A percentile compares a stretch with the other conserved stretches of the same genome.
These are phyloP conservation scores for Candida succiphila DNA, from an alignment of 805 yeast genomes.

Conservation along the genomic window DNA sequence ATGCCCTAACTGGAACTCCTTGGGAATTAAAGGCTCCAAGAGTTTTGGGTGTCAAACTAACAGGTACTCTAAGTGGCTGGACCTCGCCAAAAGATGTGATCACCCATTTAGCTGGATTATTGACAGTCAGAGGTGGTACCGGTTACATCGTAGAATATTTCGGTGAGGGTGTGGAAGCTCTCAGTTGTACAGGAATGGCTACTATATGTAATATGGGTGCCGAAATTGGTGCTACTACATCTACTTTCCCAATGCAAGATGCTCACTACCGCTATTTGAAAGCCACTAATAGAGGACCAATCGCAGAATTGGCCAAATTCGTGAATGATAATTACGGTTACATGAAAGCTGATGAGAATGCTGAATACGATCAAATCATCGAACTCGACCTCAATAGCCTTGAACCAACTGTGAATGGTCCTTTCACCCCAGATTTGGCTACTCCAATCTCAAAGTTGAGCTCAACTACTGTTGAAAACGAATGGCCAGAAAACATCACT, in stretches of 20 bases:
- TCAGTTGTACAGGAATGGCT: slow-evolving; percentile 98
- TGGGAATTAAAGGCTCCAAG: slow-evolving; percentile 99
- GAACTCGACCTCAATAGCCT: slow-evolving; percentile 83
- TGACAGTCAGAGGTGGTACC: slow-evolving; percentile 97
- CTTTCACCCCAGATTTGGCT: slow-evolving; percentile 96
- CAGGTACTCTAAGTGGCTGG: slow-evolving; percentile 92
- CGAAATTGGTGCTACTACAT: slow-evolving; percentile 97
- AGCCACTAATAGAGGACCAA: slow-evolving; percentile 79
- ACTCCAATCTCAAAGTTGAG: slow-evolving; percentile 87
- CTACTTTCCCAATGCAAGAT: slow-evolving; percentile 93
- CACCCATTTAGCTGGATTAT: slow-evolving; percentile 83
- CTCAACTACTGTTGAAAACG: slow-evolving; percentile 72
- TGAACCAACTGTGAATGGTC: slow-evolving; percentile 96
- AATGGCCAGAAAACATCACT: slow-evolving; percentile 88
- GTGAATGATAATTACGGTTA: slow-evolving; percentile 52
- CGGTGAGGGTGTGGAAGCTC: slow-evolving; percentile 88
- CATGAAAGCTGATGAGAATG: slow-evolving; percentile 83
- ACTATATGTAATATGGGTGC: slow-evolving; percentile 99
- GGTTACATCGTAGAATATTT: slow-evolving; percentile 94
- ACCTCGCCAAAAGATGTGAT: slow-evolving; percentile 95
- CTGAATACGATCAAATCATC: slow-evolving; percentile 86
- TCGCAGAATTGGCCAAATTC: slow-evolving; percentile 69
- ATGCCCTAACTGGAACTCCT: slow-evolving; percentile 86
- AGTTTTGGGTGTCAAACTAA: slow-evolving; percentile 87
- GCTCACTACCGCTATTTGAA: slow-evolving; percentile 79